Percentiles rank a stretch among this genome's conserved stretches.
These are phyloP conservation scores for Lodderomyces beijingensis DNA, from an alignment of 1,139 yeast species.

Conservation along the genomic window DNA sequence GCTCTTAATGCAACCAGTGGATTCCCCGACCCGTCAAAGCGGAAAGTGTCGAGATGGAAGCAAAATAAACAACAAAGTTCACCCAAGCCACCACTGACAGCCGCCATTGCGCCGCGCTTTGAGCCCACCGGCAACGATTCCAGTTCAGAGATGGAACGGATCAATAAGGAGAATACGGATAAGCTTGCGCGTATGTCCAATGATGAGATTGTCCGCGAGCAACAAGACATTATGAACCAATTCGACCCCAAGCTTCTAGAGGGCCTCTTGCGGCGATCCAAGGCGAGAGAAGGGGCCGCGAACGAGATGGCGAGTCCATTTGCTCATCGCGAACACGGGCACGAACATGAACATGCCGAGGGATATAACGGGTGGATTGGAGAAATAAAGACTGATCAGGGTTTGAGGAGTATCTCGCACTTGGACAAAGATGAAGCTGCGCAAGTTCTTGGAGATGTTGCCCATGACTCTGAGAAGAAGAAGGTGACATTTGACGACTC, in stretches of 20 bases:
- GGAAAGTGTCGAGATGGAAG: conserved; percentile 23
- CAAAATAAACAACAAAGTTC: conserved; percentile 4
- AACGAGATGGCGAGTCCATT: too few species aligned
- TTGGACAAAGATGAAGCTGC: conserved; percentile 38
- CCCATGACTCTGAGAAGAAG: conserved; percentile 15
- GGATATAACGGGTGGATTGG: conserved; percentile 75
- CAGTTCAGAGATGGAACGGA: conserved; percentile 56
- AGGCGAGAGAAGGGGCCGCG: conserved; percentile 20
- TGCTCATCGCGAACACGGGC: conserved; percentile 15
- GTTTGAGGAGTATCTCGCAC: conserved; percentile 29
- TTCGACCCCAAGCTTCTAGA: conserved; percentile 69
- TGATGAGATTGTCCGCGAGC: conserved; percentile 62
- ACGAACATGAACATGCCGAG: conserved; percentile 49
- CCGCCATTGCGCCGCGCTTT: not conserved
- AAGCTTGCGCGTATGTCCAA: conserved; percentile 59
- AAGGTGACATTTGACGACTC: conserved; percentile 12
- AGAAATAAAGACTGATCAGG: conserved; percentile 43
- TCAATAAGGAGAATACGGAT: conserved; percentile 72
- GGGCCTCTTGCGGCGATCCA: conserved; percentile 45
- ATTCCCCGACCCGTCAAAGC: conserved; percentile 38
- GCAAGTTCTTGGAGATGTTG: conserved; percentile 29
- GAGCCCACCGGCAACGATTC: not conserved
- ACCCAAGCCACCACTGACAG: not conserved
- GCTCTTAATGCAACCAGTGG: conserved; percentile 27
- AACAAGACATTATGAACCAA: conserved; percentile 59